A percentile compares a stretch with the other conserved stretches of the same genome.
phyloP scores from a whole-genome alignment of 176 grass and related monocot genomes.

The Puya raimondii region DNA sequence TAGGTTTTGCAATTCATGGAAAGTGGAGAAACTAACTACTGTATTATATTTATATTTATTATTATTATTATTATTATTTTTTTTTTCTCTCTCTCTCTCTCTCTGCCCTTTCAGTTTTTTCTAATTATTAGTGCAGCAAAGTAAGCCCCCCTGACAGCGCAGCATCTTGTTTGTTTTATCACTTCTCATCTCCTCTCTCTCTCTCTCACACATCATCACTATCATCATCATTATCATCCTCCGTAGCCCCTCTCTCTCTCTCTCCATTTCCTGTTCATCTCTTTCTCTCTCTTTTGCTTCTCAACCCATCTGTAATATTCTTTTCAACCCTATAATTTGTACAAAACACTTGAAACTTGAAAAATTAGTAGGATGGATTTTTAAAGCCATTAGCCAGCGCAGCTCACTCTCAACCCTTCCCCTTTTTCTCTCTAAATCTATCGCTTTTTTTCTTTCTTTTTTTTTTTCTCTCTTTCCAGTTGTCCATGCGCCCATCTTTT shows the following conservation, averaged over 20 bases:
- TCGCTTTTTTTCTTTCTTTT: conserved; percentile 1
- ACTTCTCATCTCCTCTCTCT: neutral
- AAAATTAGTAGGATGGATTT: conserved; percentile 55
- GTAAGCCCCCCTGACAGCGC: conserved; percentile 79
- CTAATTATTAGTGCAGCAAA: conserved; percentile 41
- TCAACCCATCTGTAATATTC: conserved; percentile 37
- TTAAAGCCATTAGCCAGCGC: conserved; percentile 46
- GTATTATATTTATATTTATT: too few relatives aligned
- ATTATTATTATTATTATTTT: conserved; percentile 7
- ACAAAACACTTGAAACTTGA: conserved; percentile 27
- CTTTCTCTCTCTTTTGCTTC: conserved; percentile 5
- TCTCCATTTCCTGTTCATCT: conserved; percentile 1
- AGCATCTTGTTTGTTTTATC: conserved; percentile 99
- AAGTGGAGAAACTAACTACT: too few relatives aligned
- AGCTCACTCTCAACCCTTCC: conserved; percentile 16
- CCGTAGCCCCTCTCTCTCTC: conserved; percentile 25
- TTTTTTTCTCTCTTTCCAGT: conserved; percentile 36
- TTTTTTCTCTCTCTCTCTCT: neutral
- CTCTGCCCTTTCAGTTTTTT: conserved; percentile 38
- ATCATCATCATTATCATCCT: conserved; percentile 53
- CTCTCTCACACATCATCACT: conserved; percentile 47
- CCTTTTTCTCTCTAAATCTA: conserved; percentile 19
- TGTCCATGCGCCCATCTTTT: conserved; percentile 49
- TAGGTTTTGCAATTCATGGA: too few relatives aligned
- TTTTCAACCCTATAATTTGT: conserved; percentile 46